Base-by-base conservation (phyloP, 345 rosid species). In the Turritis glabra region DNA sequence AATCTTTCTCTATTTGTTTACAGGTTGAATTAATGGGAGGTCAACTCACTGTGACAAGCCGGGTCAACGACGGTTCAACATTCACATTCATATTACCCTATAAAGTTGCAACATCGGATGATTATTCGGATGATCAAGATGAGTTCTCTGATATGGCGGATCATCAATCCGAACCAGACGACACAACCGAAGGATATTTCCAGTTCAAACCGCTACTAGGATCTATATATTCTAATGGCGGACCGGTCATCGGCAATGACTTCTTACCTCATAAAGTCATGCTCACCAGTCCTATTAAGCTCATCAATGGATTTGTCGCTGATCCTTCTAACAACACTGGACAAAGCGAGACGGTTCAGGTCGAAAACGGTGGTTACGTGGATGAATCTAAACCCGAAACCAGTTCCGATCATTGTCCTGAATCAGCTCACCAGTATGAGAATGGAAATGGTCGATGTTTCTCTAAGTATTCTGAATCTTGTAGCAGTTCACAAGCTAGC, bases 1-100 rank as follows among this genome's bases (percentile, higher is more conserved):
- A 18, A 64, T 35, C 52, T 43, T 60, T 29, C 10, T 58, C 13
- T 15, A 10, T 12, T 22, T 71, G 75, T 53, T 56, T 33, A 66
- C 66, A 94, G 98, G 97, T 92, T 74, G 93, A 95, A 82, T 82
- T 95, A 82, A 95, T 95, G 99, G 97, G 97, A 3, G 99, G 99
- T 64, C 84, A 70, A 41, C 92, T 95, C 32, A 92, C 97, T 0
- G 97, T 95, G 61, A 85, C 96, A 15, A 95, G 99, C 81, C 75
- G 29, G 76, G 99, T 86, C 80, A 80, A 85, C 59, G 60, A 60
- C 10, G 99, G 99, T n/a, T 95, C 97, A 25, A 92, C 89, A 12
- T 95, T 95, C 76, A 95, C 97, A 17, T 95, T 95, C 66, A 80
- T 87, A 66, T 82, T 95, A 37, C 97, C 97, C 10, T 95, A 90